Conservation (phyloP, 1,139 yeast species). For the Kurtzmaniella quercitrusa region DNA sequence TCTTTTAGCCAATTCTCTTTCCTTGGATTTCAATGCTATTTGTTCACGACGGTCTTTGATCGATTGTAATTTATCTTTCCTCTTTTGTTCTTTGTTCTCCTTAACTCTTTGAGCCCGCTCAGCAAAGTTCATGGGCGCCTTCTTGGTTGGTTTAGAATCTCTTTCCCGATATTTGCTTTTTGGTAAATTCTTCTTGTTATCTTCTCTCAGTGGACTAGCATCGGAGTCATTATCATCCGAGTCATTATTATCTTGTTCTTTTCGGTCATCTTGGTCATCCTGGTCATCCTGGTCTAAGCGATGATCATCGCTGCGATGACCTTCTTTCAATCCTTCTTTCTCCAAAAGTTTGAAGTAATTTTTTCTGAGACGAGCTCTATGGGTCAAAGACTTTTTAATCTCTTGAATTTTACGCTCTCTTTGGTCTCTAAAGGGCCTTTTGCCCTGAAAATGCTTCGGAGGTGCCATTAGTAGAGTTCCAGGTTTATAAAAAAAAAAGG, state of each 20-base stretch:
- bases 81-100: conserved; percentile 37
- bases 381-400: conserved; percentile 72
- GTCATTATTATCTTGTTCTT: background rate
- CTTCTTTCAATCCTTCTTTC: conserved; percentile 49
- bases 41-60: conserved; percentile 21
- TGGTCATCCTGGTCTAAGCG: background rate
- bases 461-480: background rate
- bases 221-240: conserved; percentile 4
- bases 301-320: conserved; percentile 10
- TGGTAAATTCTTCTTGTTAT: conserved; percentile 7
- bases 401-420: conserved; percentile 47
- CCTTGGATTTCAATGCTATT: conserved; percentile 20
- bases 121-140: conserved; percentile 26
- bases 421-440: conserved; percentile 33
- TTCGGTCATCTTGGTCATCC: background rate
- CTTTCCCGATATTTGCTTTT: conserved; percentile 5
- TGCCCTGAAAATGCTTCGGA: conserved; percentile 12
- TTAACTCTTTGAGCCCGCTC: conserved; percentile 47
- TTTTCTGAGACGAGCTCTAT: conserved; percentile 79
- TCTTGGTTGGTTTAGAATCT: conserved; percentile 6
- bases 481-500: background rate
- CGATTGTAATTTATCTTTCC: conserved; percentile 26
- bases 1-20: conserved; percentile 45
- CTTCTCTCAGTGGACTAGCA: conserved; percentile 9
- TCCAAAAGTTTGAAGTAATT: conserved; percentile 78